Conservation (phyloP, 768 basidiomycete species). For the Leccinellum luteum region DNA sequence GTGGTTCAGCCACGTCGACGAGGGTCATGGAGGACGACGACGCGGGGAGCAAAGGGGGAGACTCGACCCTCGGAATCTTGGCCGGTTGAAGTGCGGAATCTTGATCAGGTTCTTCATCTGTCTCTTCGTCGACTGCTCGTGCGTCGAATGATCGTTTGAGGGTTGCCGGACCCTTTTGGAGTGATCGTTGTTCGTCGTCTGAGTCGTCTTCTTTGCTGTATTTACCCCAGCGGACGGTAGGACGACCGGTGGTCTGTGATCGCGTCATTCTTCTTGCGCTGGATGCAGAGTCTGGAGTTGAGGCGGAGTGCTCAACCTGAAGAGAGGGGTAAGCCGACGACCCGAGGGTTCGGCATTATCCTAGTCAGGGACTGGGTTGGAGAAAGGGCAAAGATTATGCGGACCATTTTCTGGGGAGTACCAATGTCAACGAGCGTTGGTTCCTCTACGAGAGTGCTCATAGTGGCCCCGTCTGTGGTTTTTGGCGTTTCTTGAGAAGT, state of each 20-base stretch:
- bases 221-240: constrained; percentile 35
- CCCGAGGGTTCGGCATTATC: constrained; percentile 28
- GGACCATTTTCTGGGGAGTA: constrained; percentile 28
- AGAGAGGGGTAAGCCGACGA: constrained; percentile 20
- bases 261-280: constrained; percentile 29
- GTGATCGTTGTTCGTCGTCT: constrained; percentile 21
- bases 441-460: constrained; percentile 16
- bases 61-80: constrained; percentile 32
- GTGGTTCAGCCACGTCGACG: constrained; percentile 24
- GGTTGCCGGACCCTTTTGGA: constrained; percentile 15
- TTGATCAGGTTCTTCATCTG: constrained; percentile 30
- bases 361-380: constrained; percentile 27
- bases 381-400: constrained; percentile 28
- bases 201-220: constrained; percentile 29
- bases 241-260: constrained; percentile 35
- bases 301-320: constrained; percentile 20
- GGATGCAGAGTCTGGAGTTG: constrained; percentile 27
- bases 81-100: constrained; percentile 16
- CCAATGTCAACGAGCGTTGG: constrained; percentile 26
- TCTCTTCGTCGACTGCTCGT: constrained; percentile 35
- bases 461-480: constrained; percentile 6
- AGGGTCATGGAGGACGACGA: constrained; percentile 32
- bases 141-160: constrained; percentile 36
- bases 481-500: constrained; percentile 23
- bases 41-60: constrained; percentile 19